These are phyloP conservation scores for Malbranchea cinnamomea DNA, from an alignment of 2,329 filamentous ascomycete genomes.

Conservation along the genomic window DNA sequence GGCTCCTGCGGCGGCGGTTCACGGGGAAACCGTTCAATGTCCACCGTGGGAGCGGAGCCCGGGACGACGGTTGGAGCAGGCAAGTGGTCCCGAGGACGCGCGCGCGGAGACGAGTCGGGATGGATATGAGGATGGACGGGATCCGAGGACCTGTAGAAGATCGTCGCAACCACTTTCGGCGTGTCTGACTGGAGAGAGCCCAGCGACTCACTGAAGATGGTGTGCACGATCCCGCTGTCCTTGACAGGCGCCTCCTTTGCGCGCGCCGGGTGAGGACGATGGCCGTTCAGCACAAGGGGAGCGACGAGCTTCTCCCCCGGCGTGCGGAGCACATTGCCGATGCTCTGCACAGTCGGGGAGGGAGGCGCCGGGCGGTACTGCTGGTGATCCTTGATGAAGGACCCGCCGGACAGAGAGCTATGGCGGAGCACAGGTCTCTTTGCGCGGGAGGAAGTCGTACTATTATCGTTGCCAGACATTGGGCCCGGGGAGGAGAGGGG, in stretches of 20 bases:
- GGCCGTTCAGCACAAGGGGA: constrained; percentile 18
- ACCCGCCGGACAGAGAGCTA: constrained; percentile 25
- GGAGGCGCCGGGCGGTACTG: constrained; percentile 29
- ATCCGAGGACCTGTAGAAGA: constrained; percentile 33
- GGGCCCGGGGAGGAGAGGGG: constrained; percentile 1
- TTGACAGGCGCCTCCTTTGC: constrained; percentile 19
- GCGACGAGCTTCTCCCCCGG: constrained; percentile 7
- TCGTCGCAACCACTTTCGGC: constrained; percentile 31
- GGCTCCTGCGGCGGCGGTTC: constrained; percentile 40
- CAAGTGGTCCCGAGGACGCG: constrained; percentile 20
- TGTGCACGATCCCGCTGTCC: constrained; percentile 32
- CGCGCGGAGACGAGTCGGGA: constrained; percentile 27
- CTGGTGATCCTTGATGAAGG: constrained; percentile 34
- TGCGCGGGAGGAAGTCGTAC: constrained; percentile 15
- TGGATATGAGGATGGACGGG: constrained; percentile 33
- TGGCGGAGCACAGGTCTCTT: constrained; percentile 29
- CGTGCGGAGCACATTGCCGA: constrained; percentile 22
- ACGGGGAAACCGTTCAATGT: constrained; percentile 38
- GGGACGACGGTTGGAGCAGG: constrained; percentile 27
- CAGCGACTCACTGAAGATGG: constrained; percentile 29
- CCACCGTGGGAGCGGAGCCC: constrained; percentile 36
- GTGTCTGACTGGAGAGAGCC: constrained; percentile 25
- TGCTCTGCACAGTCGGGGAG: constrained; percentile 19
- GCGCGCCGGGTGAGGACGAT: constrained; percentile 25
- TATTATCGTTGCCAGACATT: constrained; percentile 19